Conservation (phyloP, 129 eudicot species). For the Escallonia rubra region DNA sequence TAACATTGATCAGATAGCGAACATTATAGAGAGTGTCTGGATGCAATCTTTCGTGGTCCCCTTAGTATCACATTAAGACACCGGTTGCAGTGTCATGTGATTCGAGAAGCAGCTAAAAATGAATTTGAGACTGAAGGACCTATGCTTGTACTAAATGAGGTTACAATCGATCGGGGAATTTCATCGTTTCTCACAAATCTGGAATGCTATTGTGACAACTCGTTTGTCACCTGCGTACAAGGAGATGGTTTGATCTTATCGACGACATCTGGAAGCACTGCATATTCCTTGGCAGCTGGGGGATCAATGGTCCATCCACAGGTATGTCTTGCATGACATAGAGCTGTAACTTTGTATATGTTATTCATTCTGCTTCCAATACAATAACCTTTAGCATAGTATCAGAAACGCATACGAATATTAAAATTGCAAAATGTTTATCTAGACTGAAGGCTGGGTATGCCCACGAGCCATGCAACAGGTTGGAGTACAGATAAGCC, state of each 20-base stretch:
- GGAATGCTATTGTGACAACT: slow-evolving; percentile 89
- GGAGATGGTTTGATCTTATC: slow-evolving; percentile 95
- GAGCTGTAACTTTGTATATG: not conserved
- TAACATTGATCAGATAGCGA: slow-evolving; percentile 74
- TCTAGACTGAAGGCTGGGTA: no score
- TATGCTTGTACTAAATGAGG: slow-evolving; percentile 83
- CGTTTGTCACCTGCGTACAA: slow-evolving; percentile 88
- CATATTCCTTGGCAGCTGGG: slow-evolving; percentile 97
- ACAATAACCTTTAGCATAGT: not conserved
- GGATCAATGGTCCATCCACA: slow-evolving; percentile 99
- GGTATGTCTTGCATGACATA: slow-evolving; percentile 29
- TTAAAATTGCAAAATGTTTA: no score
- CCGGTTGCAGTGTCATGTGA: slow-evolving; percentile 82
- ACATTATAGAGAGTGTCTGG: slow-evolving; percentile 66
- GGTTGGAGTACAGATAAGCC: no score
- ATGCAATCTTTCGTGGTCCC: slow-evolving; percentile 72
- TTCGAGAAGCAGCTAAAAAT: slow-evolving; percentile 69
- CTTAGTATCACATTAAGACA: slow-evolving; percentile 81
- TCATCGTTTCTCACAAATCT: slow-evolving; percentile 92
- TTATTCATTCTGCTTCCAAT: not conserved
- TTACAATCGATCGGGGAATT: slow-evolving; percentile 93
- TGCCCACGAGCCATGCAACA: no score
- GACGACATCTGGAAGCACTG: slow-evolving; percentile 97
- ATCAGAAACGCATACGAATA: no score
- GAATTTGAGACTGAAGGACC: slow-evolving; percentile 73